Evolutionary conservation across 208 protist genomes (phyloP).

Genomic region (Tritrichomonas foetus): DNA sequence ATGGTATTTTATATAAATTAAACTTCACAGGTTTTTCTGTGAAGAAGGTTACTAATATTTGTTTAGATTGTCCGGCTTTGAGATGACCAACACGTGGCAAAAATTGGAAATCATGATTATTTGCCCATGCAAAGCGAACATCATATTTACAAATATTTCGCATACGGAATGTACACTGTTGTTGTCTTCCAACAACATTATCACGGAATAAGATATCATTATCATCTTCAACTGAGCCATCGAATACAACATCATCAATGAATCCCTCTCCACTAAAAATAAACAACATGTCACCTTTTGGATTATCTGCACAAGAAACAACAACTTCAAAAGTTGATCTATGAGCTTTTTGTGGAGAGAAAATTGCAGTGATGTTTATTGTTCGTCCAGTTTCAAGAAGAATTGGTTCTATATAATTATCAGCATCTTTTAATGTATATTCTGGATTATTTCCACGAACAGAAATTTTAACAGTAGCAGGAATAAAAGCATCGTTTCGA

Average conservation of each 20-base stretch:
- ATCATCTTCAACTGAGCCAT: neutral
- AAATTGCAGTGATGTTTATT: neutral
- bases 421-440: neutral
- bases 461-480: neutral
- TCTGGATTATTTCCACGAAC: too few species aligned
- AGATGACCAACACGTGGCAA: slow-evolving; percentile 63
- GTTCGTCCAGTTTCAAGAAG: neutral
- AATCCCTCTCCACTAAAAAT: neutral
- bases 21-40: slow-evolving; percentile 37
- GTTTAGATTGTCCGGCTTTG: slow-evolving; percentile 47
- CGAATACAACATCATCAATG: slow-evolving; percentile 13
- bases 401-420: neutral
- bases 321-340: neutral
- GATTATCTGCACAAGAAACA: neutral
- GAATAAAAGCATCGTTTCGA: neutral
- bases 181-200: neutral
- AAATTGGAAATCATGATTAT: slow-evolving; percentile 52
- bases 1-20: neutral
- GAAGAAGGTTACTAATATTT: slow-evolving; percentile 53
- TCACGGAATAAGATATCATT: neutral
- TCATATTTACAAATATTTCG: neutral
- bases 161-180: neutral
- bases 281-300: neutral
- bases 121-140: neutral
- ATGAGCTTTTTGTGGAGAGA: neutral